A percentile compares a stretch with the other conserved stretches of the same genome.
Conservation (phyloP, 2,329 filamentous ascomycete genomes). For the Drechslerella dactyloides region DNA sequence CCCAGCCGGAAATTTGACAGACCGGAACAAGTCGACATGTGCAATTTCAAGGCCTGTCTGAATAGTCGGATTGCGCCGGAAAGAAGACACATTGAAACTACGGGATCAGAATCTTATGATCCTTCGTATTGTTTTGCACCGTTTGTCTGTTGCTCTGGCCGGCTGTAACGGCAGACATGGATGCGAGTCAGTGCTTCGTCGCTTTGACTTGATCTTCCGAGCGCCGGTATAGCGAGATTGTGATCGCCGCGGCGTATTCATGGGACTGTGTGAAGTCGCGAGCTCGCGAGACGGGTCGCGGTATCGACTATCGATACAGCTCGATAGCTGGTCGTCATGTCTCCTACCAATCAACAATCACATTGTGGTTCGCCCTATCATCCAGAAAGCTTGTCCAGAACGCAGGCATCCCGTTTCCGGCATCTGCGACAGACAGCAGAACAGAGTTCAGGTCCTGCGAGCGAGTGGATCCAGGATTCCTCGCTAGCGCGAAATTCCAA, state of each 20-base stretch:
- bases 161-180: not conserved
- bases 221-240: not conserved
- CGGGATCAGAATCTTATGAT: conserved; percentile 5
- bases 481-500: conserved; percentile 7
- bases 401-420: conserved; percentile 2
- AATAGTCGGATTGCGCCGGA: not conserved
- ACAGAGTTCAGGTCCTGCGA: not conserved
- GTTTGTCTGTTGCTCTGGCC: not conserved
- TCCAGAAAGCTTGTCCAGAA: no score
- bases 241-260: no score
- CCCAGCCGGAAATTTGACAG: no score
- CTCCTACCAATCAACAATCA: no score
- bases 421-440: not conserved
- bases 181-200: not conserved
- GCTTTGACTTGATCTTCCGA: not conserved
- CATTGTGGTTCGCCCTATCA: no score
- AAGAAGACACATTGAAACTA: not conserved
- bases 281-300: no score
- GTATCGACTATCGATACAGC: no score
- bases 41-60: no score
- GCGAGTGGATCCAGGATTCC: not conserved
- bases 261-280: no score
- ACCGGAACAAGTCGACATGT: no score
- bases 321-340: no score
- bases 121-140: not conserved